Evolutionary conservation across 129 eudicot genomes (phyloP), one percentile per base, ranked within the genome.

Genomic region (Artemisia argyi): DNA sequence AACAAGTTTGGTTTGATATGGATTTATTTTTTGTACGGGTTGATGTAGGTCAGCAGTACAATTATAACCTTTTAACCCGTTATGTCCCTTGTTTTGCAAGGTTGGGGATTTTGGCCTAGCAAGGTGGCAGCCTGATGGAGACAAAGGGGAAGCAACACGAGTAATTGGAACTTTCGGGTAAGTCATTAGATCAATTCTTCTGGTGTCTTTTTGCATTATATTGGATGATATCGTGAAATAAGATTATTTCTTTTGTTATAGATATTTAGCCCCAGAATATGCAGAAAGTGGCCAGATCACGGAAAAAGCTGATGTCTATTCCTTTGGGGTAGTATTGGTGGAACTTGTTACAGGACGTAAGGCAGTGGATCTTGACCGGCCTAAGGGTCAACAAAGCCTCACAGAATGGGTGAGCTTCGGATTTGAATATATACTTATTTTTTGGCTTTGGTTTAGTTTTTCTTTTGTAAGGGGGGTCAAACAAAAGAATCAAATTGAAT

Each of bases 51-150:
- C 7, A 1, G 59, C 59, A 16, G 16, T 54, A n/a, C 3, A 54
- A 52, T 3, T 14, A 52, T 7, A 15, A 6, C 17, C 57, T 10
- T 52, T 52, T 17, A 52, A 52, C 56, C 17, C 16, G 15, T 52
- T 52, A 4, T 3, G 12, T 15, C 57, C 19, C 17, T 52, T 52
- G 57, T 28, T 28, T 13, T 73, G 39, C 70, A 73, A 91, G 96
- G 97, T 91, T 68, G 97, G 97, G 61, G 97, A 91, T 76, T 91
- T 91, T 58, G 97, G 97, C 11, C 82, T 91, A 48, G 97, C 97
- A 7, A 82, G 97, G 70, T 91, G 97, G 97, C 97, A 91, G 72
- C 97, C 97, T 17, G 97, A 91, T 64, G 96, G 96, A 70, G 97
- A 86, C 68, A 85, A 79, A 9, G 96, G 96, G 69, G 97, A 85